Percentiles rank a stretch among this genome's conserved stretches.
These are phyloP conservation scores for Xerocomus spinulosus DNA, from an alignment of 768 basidiomycete genomes.

Conservation along the genomic window DNA sequence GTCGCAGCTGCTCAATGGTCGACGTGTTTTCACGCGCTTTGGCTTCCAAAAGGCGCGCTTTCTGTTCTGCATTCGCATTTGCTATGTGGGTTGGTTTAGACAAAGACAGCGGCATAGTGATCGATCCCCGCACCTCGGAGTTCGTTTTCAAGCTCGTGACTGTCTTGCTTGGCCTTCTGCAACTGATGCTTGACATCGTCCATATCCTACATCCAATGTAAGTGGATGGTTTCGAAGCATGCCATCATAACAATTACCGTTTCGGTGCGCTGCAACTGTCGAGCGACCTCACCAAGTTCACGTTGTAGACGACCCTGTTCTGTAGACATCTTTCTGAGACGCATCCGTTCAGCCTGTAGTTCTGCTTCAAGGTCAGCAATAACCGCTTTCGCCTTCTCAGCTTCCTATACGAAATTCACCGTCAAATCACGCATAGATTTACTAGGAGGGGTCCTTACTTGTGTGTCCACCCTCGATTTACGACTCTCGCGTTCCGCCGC, in stretches of 20 bases:
- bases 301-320: constrained; percentile 61
- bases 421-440: constrained; percentile 1
- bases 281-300: constrained; percentile 59
- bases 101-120: neutral
- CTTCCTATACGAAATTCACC: constrained; percentile 45
- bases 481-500: constrained; percentile 48
- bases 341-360: constrained; percentile 65
- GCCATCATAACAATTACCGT: constrained; percentile 39
- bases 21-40: constrained; percentile 66
- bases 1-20: constrained; percentile 68
- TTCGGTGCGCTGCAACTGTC: constrained; percentile 68
- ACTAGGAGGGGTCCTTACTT: constrained; percentile 35
- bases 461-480: constrained; percentile 44
- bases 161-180: constrained; percentile 67
- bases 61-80: constrained; percentile 68
- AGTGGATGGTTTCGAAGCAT: neutral
- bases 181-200: constrained; percentile 68
- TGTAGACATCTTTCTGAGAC: constrained; percentile 54
- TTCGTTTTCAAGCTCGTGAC: constrained; percentile 67
- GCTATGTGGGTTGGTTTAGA: constrained; percentile 33
- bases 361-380: constrained; percentile 69
- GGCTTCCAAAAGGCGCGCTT: constrained; percentile 60
- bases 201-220: constrained; percentile 57
- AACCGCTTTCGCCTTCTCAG: constrained; percentile 58
- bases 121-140: constrained; percentile 52